Conservation (phyloP, 805 yeast species). For the Lachancea thermotolerans region DNA sequence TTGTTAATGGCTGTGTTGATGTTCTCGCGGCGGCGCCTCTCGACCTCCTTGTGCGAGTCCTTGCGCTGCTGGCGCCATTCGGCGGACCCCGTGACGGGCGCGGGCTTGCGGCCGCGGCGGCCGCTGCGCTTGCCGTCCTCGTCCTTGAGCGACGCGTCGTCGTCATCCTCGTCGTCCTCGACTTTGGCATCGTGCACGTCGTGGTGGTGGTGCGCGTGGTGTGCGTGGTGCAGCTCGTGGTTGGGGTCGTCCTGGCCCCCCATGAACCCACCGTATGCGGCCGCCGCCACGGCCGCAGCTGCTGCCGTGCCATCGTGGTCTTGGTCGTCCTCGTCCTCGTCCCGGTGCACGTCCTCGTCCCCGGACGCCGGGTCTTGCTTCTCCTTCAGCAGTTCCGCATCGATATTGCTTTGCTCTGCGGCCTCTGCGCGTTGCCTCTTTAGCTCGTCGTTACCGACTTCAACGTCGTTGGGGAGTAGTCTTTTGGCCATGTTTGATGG, state of each 20-base stretch:
- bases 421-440: conserved; percentile 8
- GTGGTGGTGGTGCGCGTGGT: conserved; percentile 6
- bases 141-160: conserved; percentile 2
- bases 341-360: conserved; percentile 6
- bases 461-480: conserved; percentile 15
- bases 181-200: neutral
- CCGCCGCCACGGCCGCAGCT: conserved; percentile 25
- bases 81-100: conserved; percentile 26
- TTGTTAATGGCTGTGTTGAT: conserved; percentile 84
- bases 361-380: conserved; percentile 6
- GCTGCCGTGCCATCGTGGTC: conserved; percentile 16
- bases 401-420: conserved; percentile 21
- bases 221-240: conserved; percentile 5
- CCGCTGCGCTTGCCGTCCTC: conserved; percentile 11
- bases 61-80: conserved; percentile 49
- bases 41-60: conserved; percentile 93
- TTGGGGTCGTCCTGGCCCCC: conserved; percentile 18
- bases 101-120: conserved; percentile 26
- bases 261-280: conserved; percentile 21
- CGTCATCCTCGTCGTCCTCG: conserved; percentile 9
- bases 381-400: conserved; percentile 23
- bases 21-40: conserved; percentile 82
- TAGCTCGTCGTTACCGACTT: conserved; percentile 10
- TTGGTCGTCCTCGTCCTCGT: conserved; percentile 8
- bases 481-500: conserved; percentile 11